Evolutionary conservation across 768 basidiomycete species (phyloP).

Genomic region (Rubroboletus pulcherrimus): DNA sequence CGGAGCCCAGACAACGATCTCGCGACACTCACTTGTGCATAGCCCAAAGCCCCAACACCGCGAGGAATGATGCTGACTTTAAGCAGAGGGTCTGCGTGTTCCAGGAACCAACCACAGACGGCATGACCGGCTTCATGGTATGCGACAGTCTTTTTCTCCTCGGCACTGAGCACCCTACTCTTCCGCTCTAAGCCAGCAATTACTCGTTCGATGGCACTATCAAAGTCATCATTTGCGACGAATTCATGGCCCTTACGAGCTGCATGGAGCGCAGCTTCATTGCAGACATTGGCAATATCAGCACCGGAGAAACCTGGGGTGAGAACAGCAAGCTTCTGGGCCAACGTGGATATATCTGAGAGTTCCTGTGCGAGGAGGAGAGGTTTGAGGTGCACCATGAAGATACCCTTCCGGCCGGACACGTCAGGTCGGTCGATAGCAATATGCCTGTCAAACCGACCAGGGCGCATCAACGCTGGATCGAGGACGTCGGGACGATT

Average conservation of each 20-base stretch:
- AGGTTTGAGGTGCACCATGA: conserved; percentile 85
- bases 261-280: conserved; percentile 94
- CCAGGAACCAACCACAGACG: conserved; percentile 97
- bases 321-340: conserved; percentile 92
- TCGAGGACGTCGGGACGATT: conserved; percentile 97
- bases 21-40: conserved; percentile 70
- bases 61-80: conserved; percentile 99
- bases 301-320: conserved; percentile 99
- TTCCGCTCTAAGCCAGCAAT: conserved; percentile 97
- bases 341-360: conserved; percentile 50
- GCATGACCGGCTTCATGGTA: conserved; percentile 99
- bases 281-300: conserved; percentile 98
- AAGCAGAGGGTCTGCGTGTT: conserved; percentile 93
- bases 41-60: conserved; percentile 92
- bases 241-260: conserved; percentile 79
- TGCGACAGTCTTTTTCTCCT: conserved; percentile 98
- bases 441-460: conserved; percentile 96
- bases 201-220: conserved; percentile 96
- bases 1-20: neutral
- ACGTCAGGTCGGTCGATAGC: conserved; percentile 94
- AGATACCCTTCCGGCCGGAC: conserved; percentile 89
- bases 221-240: conserved; percentile 85
- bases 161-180: conserved; percentile 84
- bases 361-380: conserved; percentile 63
- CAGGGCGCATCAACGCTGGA: conserved; percentile 91